Percentiles rank a stretch among this genome's conserved stretches.
Evolutionary conservation across 768 basidiomycete species (phyloP).

Genomic region (Agaricus subrufescens): DNA sequence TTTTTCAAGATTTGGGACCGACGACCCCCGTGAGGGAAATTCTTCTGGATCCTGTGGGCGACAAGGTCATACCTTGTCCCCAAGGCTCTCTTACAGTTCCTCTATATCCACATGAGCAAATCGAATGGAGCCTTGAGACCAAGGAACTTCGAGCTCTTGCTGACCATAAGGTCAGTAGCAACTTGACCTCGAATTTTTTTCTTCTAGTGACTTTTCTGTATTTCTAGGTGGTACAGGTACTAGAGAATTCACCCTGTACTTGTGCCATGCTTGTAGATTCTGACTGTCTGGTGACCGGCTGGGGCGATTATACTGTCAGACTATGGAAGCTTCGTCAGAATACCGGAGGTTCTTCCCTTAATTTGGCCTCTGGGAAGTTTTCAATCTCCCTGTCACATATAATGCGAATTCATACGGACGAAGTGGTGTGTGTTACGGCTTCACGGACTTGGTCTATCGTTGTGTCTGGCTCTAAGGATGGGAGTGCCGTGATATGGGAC

Average conservation of each 20-base stretch:
- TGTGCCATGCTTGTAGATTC: constrained; percentile 79
- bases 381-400: constrained; percentile 53
- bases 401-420: constrained; percentile 74
- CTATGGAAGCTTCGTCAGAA: constrained; percentile 64
- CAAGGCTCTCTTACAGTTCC: constrained; percentile 56
- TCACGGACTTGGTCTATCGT: constrained; percentile 80
- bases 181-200: not conserved
- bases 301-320: constrained; percentile 75
- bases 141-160: constrained; percentile 58
- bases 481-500: constrained; percentile 88
- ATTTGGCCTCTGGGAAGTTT: constrained; percentile 14
- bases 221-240: constrained; percentile 62
- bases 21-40: constrained; percentile 44
- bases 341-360: constrained; percentile 16
- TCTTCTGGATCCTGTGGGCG: constrained; percentile 51
- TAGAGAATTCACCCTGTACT: constrained; percentile 68
- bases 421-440: constrained; percentile 63
- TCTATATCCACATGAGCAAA: constrained; percentile 56
- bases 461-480: constrained; percentile 82
- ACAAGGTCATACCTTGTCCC: constrained; percentile 58
- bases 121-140: constrained; percentile 60
- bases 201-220: not conserved
- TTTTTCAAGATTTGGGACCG: constrained; percentile 43
- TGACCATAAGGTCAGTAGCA: constrained; percentile 51
- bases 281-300: constrained; percentile 73